Evolutionary conservation across 2,329 filamentous ascomycete genomes (phyloP).

Genomic region (Blastomyces silverae): DNA sequence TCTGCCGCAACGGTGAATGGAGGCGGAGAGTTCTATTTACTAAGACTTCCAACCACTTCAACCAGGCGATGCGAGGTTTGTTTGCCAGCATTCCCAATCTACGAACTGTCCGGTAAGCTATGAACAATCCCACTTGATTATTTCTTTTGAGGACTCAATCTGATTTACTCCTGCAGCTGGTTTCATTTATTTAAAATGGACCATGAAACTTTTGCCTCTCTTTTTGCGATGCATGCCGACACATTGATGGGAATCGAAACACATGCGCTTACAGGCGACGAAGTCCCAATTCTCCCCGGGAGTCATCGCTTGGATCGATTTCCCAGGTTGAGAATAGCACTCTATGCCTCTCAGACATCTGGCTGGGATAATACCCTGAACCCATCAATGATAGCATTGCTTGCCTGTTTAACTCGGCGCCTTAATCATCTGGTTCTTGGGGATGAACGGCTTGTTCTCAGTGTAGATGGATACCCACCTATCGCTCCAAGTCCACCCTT

Average conservation of each 20-base stretch:
- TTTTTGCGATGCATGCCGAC: background rate
- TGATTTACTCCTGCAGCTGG: background rate
- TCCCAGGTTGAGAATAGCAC: background rate
- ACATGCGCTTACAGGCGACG: background rate
- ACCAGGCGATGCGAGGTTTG: background rate
- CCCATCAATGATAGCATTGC: background rate
- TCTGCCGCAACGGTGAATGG: background rate
- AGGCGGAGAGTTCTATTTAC: background rate
- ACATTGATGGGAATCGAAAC: slow-evolving; percentile 4
- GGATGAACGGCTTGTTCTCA: background rate
- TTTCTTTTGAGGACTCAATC: background rate
- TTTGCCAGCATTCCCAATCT: background rate
- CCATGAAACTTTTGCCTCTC: background rate
- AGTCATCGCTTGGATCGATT: no score
- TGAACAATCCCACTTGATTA: background rate
- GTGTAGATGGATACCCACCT: background rate
- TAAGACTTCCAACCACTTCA: background rate
- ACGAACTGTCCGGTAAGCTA: slow-evolving; percentile 8
- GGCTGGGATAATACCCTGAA: background rate
- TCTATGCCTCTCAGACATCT: background rate
- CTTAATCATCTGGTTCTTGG: slow-evolving; percentile 1
- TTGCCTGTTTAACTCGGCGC: background rate
- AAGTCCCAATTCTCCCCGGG: background rate
- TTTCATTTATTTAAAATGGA: slow-evolving; percentile 11
- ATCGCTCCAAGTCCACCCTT: background rate